These are phyloP conservation scores for Cladosporium sp. DNA, from an alignment of 2,329 filamentous ascomycete species.

Conservation along the genomic window DNA sequence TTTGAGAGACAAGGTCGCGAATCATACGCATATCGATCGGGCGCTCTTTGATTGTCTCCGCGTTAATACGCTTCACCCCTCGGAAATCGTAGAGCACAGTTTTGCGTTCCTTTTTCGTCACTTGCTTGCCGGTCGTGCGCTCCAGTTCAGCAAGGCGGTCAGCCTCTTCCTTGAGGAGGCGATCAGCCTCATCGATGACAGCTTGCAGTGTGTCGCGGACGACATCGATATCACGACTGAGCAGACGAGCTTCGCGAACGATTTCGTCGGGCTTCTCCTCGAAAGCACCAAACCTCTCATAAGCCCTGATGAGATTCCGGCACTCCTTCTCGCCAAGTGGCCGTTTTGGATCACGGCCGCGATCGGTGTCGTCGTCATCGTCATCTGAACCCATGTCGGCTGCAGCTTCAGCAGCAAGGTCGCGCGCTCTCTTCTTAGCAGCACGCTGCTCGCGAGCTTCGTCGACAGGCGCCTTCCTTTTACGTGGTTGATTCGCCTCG, in stretches of 20 bases:
- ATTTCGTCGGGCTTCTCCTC: slow-evolving; percentile 87
- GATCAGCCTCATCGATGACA: slow-evolving; percentile 70
- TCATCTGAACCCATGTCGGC: slow-evolving; percentile 60
- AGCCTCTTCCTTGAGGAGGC: slow-evolving; percentile 72
- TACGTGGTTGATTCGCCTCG: slow-evolving; percentile 81
- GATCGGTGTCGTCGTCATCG: slow-evolving; percentile 48
- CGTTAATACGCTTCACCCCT: slow-evolving; percentile 91
- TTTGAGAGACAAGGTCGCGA: slow-evolving; percentile 66
- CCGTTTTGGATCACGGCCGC: slow-evolving; percentile 76
- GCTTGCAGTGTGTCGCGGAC: slow-evolving; percentile 75
- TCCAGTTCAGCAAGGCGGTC: slow-evolving; percentile 64
- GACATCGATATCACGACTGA: slow-evolving; percentile 77
- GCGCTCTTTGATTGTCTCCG: slow-evolving; percentile 89
- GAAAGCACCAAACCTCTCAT: slow-evolving; percentile 86
- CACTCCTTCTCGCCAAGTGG: slow-evolving; percentile 90
- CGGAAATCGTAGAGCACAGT: slow-evolving; percentile 93
- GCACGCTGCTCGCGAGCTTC: slow-evolving; percentile 65
- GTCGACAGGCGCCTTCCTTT: slow-evolving; percentile 64
- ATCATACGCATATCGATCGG: slow-evolving; percentile 86
- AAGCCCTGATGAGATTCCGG: slow-evolving; percentile 84
- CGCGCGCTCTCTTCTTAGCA: slow-evolving; percentile 67
- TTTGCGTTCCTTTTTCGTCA: slow-evolving; percentile 97
- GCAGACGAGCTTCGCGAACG: slow-evolving; percentile 79
- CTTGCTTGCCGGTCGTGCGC: slow-evolving; percentile 69
- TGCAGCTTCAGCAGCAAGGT: slow-evolving; percentile 62